Evolutionary conservation across 768 basidiomycete species (phyloP), one percentile per base, ranked within the genome.

Genomic region (Tylopilus felleus): DNA sequence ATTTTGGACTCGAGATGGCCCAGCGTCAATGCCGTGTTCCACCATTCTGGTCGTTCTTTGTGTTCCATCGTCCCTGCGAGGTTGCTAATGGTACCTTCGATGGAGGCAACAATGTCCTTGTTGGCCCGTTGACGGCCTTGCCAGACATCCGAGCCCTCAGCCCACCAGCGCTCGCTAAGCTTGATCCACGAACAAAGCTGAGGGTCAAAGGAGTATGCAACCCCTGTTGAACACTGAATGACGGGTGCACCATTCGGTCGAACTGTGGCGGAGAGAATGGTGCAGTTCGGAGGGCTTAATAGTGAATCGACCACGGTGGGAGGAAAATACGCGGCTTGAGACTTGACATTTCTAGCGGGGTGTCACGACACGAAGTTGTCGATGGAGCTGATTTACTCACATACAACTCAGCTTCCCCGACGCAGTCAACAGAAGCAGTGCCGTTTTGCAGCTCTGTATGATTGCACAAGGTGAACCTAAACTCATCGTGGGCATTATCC

Each of bases 1-100:
- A 97, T 67, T 56, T 84, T 80, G 47, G 84, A 85, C 75, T 99
- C 97, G 53, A 97, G 75, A 71, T 97, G 93, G 6, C 90, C 90
- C 21, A 99, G 78, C 14, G 90, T 89, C 63, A 94, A 68, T 19
- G 94, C 92, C 5, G 84, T 75, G 53, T 70, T 80, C 91, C 92
- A 96, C 88, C 90, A 95, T 58, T 77, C 69, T 27, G 90, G 88
- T 43, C 83, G 75, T 41, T 73, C 74, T 58, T 68, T 80, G 55
- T 80, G 74, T 7, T 74, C 70, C 7, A 71, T 68, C 31, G 60
- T 35, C 38, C 63, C 63, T 7, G 36, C 44, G 35, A 84, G 71
- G 22, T 69, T 57, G n/a, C 81, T 75, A 55, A 89, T 73, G 35
- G 84, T 74, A 3, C 84, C 82, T 49, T 82, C 65, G 33, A 85